Evolutionary conservation across 768 basidiomycete genomes (phyloP).

Genomic region (Tubosaeta brunneosetosa): DNA sequence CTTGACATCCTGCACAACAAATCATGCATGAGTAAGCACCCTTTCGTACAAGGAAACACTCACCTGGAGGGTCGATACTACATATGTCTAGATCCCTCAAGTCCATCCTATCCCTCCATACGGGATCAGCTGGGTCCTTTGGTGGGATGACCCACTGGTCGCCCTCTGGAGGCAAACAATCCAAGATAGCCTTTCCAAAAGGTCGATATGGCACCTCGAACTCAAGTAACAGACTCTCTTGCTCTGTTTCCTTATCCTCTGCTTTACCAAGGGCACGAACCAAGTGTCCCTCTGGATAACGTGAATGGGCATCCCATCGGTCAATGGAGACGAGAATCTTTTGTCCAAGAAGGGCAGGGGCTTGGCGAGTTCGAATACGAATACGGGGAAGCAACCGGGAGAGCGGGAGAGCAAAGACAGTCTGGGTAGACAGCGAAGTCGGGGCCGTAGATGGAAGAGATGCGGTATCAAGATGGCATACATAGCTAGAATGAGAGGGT

Average conservation of each 20-base stretch:
- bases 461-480: conserved; percentile 90
- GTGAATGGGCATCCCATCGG: conserved; percentile 79
- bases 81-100: conserved; percentile 82
- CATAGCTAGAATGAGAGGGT: conserved; percentile 50
- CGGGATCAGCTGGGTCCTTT: conserved; percentile 46
- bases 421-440: conserved; percentile 81
- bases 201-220: conserved; percentile 95
- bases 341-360: conserved; percentile 79
- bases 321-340: conserved; percentile 97
- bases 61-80: conserved; percentile 95
- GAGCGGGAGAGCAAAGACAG: conserved; percentile 91
- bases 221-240: conserved; percentile 88
- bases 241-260: conserved; percentile 94
- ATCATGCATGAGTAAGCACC: background rate
- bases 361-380: conserved; percentile 91
- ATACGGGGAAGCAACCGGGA: conserved; percentile 91
- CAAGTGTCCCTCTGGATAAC: conserved; percentile 96
- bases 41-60: conserved; percentile 7
- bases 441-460: conserved; percentile 76
- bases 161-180: conserved; percentile 86
- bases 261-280: conserved; percentile 87
- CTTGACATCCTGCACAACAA: conserved; percentile 73
- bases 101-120: conserved; percentile 87
- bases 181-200: conserved; percentile 91
- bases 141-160: conserved; percentile 90